Conservation (phyloP, 1,284 basidiomycete species). For the Cutaneotrichosporon cavernicola region DNA sequence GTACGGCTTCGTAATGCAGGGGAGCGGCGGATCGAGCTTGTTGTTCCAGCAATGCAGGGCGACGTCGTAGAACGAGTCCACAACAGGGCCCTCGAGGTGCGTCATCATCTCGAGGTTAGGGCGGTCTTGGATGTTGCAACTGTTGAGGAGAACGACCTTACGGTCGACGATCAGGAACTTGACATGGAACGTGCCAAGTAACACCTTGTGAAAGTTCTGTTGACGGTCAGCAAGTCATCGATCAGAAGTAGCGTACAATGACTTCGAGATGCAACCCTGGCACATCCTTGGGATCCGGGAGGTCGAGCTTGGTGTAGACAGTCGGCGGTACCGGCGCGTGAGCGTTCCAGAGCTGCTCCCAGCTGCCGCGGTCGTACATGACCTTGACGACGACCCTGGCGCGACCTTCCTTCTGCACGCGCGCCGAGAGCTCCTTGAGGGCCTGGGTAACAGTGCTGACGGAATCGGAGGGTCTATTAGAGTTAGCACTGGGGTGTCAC, state of each 20-base stretch:
- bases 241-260: conserved; percentile 48
- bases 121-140: conserved; percentile 67
- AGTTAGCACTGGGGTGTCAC: conserved; percentile 7
- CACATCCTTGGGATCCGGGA: conserved; percentile 62
- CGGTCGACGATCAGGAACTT: conserved; percentile 75
- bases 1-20: conserved; percentile 53
- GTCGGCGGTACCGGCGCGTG: conserved; percentile 53
- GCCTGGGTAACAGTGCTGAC: conserved; percentile 60
- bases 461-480: conserved; percentile 56
- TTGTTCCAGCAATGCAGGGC: conserved; percentile 63
- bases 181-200: conserved; percentile 73
- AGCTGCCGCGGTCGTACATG: conserved; percentile 67
- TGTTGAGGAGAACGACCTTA: conserved; percentile 68
- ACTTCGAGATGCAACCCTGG: conserved; percentile 65
- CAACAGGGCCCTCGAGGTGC: conserved; percentile 66
- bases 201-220: conserved; percentile 57
- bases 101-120: conserved; percentile 66
- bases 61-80: conserved; percentile 69
- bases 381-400: conserved; percentile 61
- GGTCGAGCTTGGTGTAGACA: conserved; percentile 57
- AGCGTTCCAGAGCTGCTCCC: conserved; percentile 59
- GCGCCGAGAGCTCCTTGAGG: conserved; percentile 60
- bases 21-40: conserved; percentile 23
- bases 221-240: conserved; percentile 19
- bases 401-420: conserved; percentile 55